These are phyloP conservation scores for Antitrichia curtipendula DNA, from an alignment of 225 moss, liverwort and hornwort genomes.

Conservation along the genomic window DNA sequence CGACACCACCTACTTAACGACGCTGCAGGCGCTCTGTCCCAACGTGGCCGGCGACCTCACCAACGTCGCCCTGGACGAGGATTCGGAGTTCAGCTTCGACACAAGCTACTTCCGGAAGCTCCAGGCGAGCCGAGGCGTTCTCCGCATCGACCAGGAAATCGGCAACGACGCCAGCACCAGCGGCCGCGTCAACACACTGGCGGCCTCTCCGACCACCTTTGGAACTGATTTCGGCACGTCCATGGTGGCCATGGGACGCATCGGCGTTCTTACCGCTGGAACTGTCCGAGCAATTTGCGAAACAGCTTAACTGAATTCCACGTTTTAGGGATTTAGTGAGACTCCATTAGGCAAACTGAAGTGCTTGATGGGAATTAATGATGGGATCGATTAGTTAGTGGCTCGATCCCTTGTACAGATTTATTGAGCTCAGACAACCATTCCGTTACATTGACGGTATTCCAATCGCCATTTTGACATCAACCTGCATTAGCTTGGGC, in stretches of 20 bases:
- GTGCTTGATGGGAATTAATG: background rate
- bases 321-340: too few species aligned
- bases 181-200: constrained; percentile 7
- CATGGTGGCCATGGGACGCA: constrained; percentile 47
- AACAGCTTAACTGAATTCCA: background rate
- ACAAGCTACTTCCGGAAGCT: constrained; percentile 30
- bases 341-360: too few species aligned
- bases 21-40: constrained; percentile 27
- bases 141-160: constrained; percentile 42
- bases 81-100: constrained; percentile 27
- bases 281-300: constrained; percentile 14
- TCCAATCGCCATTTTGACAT: background rate
- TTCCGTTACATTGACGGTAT: background rate
- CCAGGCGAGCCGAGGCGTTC: constrained; percentile 19
- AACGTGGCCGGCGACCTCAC: background rate
- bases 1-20: constrained; percentile 4
- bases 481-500: background rate
- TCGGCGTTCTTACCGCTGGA: constrained; percentile 12
- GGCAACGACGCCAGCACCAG: constrained; percentile 8
- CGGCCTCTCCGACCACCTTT: constrained; percentile 4
- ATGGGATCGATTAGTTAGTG: background rate
- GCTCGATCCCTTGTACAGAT: background rate
- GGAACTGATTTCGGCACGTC: constrained; percentile 10
- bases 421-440: background rate
- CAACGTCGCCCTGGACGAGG: constrained; percentile 31